Evolutionary conservation across 2,329 filamentous ascomycete species (phyloP), one percentile per base, ranked within the genome.

Genomic region (Leptographium galeiforme): DNA sequence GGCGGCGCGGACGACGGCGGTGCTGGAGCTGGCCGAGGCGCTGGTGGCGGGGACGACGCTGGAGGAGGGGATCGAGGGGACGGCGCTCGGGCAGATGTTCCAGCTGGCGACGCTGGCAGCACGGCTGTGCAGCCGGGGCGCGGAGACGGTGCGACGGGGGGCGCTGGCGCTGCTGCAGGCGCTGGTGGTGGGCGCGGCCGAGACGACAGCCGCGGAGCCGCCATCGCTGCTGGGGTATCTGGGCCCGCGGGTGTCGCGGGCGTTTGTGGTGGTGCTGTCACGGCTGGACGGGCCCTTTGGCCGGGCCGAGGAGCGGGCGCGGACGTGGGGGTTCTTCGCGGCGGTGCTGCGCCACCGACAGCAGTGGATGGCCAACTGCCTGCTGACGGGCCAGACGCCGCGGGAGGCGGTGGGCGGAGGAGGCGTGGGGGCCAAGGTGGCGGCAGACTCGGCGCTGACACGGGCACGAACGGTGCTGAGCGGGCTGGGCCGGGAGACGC

Each of bases 201-300:
- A 79, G 56, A 71, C 75, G 16, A 70, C 77, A 32, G 79, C 79
- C 56, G 71, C 75, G n/a, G 89, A 96, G 60, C 89, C 90, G 1
- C 87, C 89, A n/a, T 96, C 91, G 8, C 75, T 98, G n/a, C 79
- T 98, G 25, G 90, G 90, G 36, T 89, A 95, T 63, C 73, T 98
- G 8, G 89, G 89, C 1, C 78, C 88, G 11, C 82, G 88, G 53
- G 83, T 88, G 10, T 87, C 90, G 12, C 89, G 87, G 61, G 84
- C 86, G 41, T 95, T 98, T 63, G 73, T 98, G 30, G 80, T 85
- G 56, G 73, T 93, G 7, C 71, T 97, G 8, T 83, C 87, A 6
- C 78, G 81, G 56, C 74, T 96, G 32, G 88, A 91, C 59, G 82
- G 81, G 59, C 89, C 90, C 4, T 78, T 93, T 54, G 74, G 78